These are phyloP conservation scores for Ilex aquifolium DNA, from an alignment of 257 asterid genomes.

Conservation along the genomic window DNA sequence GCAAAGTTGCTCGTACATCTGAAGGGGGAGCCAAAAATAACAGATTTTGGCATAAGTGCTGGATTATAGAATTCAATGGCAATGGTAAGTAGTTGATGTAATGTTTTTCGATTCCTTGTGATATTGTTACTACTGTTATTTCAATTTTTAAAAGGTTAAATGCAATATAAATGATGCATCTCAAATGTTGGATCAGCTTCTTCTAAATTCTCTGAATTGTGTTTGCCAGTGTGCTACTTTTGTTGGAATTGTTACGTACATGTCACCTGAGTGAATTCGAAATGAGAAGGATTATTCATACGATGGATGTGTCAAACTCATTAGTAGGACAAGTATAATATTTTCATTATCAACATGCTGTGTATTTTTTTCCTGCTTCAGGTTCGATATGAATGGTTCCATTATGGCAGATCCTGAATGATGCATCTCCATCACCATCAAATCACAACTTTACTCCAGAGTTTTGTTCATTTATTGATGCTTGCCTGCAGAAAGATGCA, in stretches of 20 bases:
- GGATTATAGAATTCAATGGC: constrained; percentile 97
- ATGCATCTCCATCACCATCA: constrained; percentile 89
- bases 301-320: too few species aligned
- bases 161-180: background rate
- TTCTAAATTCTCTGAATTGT: constrained; percentile 16
- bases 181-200: constrained; percentile 8
- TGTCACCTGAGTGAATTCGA: constrained; percentile 98
- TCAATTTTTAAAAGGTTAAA: too few species aligned
- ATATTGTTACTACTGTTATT: too few species aligned
- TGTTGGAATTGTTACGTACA: constrained; percentile 95
- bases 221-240: constrained; percentile 87
- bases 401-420: constrained; percentile 68
- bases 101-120: background rate
- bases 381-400: too few species aligned
- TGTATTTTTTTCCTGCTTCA: too few species aligned
- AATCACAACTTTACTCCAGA: constrained; percentile 65
- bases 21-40: constrained; percentile 95
- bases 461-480: constrained; percentile 79
- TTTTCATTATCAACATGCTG: too few species aligned
- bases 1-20: constrained; percentile 93
- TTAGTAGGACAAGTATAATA: too few species aligned
- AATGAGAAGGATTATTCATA: too few species aligned
- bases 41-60: constrained; percentile 99
- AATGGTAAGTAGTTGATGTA: constrained; percentile 58
- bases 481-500: constrained; percentile 87